These are phyloP conservation scores for Paradendryphiella salina DNA, from an alignment of 2,329 filamentous ascomycete species.

Conservation along the genomic window DNA sequence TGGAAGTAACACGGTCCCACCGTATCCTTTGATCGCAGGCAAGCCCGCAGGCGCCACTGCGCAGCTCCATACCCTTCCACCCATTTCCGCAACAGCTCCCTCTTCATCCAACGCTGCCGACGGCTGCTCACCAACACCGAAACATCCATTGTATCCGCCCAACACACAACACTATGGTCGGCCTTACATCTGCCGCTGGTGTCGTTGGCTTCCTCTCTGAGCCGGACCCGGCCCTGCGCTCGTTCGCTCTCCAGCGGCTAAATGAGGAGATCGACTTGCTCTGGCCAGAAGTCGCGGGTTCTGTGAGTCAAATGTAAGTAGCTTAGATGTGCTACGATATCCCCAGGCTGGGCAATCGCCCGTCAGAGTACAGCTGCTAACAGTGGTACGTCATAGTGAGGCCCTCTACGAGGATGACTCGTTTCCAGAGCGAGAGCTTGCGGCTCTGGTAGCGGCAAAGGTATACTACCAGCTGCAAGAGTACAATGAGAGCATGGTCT, in stretches of 20 bases:
- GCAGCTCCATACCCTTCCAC: constrained; percentile 46
- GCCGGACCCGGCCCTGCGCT: constrained; percentile 89
- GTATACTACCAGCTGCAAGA: constrained; percentile 98
- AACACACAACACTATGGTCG: constrained; percentile 68
- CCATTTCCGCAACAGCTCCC: constrained; percentile 35
- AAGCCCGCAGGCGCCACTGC: constrained; percentile 39
- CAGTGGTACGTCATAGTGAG: constrained; percentile 65
- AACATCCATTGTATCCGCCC: constrained; percentile 13
- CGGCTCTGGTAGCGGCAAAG: constrained; percentile 92
- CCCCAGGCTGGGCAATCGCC: background rate
- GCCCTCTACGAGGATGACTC: constrained; percentile 94
- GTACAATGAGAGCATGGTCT: constrained; percentile 99
- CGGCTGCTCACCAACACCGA: constrained; percentile 17
- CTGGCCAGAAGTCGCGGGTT: constrained; percentile 95
- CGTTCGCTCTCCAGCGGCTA: constrained; percentile 91
- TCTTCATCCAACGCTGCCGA: constrained; percentile 28
- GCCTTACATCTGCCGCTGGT: constrained; percentile 89
- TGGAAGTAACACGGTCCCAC: constrained; percentile 18
- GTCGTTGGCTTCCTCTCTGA: constrained; percentile 94
- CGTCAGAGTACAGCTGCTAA: constrained; percentile 27
- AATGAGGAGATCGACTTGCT: constrained; percentile 96
- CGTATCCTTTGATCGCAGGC: constrained; percentile 7
- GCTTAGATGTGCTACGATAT: background rate
- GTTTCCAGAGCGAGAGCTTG: constrained; percentile 91
- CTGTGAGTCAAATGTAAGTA: constrained; percentile 88